Evolutionary conservation across 176 grass and related monocot species (phyloP), one percentile per base, ranked within the genome.

Genomic region (Musa troglodytarum): DNA sequence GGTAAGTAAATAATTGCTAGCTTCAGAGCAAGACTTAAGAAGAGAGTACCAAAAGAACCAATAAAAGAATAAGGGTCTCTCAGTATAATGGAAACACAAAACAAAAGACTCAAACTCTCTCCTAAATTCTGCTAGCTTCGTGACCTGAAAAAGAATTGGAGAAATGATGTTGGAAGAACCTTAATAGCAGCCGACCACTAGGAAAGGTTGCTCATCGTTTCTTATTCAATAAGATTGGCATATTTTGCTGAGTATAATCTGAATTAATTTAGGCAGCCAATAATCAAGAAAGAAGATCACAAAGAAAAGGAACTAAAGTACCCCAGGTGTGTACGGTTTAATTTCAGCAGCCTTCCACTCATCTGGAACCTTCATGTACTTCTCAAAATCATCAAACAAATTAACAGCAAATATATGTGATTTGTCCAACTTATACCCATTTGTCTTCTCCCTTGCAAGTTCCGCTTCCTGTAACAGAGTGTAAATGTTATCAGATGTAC

Each of bases 331-430:
- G 75, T 96, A 96, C 23, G 93, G 87, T 74, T 90, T 96, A 80
- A 96, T 96, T 82, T 96, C 93, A 74, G 93, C 87, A 17, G 87
- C 89, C 11, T 81, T 90, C 93, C 93, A 96, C 81, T 87, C 76
- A 43, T 96, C 89, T 59, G 87, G 93, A 64, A 96, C 89, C 70
- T 96, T 96, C 89, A 92, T 88, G 82, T 92, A 96, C 76, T 90
- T 96, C 49, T 92, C 89, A 23, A 96, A 89, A 75, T 96, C 92
- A 84, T 96, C 92, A 59, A 96, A 87, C 80, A 92, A 73, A 83
- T 96, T 92, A 73, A 96, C 87, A 55, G 83, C 83, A 74, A 96
- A 96, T 77, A 92, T 90, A 54, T 92, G 93, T 65, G 89, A 90
- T 76, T 88, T 96, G 79, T 96, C 93, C 20, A 96, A 81, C 52